Evolutionary conservation across 2,329 filamentous ascomycete genomes (phyloP), one percentile per base, ranked within the genome.

Genomic region (Cytospora schulzeri): DNA sequence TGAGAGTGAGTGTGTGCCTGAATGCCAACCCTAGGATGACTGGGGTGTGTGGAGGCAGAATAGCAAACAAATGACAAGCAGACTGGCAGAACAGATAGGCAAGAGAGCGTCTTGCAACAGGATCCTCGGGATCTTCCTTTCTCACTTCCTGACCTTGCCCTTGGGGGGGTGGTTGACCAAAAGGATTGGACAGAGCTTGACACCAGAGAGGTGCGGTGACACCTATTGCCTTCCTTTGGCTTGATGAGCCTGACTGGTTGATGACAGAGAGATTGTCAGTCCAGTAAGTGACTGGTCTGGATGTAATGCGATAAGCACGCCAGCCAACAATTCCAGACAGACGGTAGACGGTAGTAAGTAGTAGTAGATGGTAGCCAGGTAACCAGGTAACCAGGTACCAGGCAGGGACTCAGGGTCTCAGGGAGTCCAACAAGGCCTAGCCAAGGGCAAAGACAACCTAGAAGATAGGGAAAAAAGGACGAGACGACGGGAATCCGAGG

Each of bases 21-120:
- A 53, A 48, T n/a, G 50, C 60, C 62, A 53, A 38, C 33, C 50
- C 59, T 51, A 62, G 51, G 55, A 59, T 55, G 63, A 38, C 56
- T 35, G 50, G 64, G 62, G 64, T 64, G 45, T 62, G 64, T 64
- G 61, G 64, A 66, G 61, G 64, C 61, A 61, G 52, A 52, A 60
- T 61, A 56, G 52, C 64, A 66, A 58, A 61, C 61, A 66, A 64
- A 57, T 55, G 54, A 65, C 65, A 65, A 59, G 65, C 65, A 54
- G 65, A 62, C 59, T 15, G 54, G 59, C 59, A 61, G 38, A 33
- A 33, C 58, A 64, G 54, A 65, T 62, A 65, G 55, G 65, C 65
- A 54, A n/a, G 65, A 60, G 57, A 24, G 54, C 54, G 54, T 67
- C 54, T 55, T 67, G 65, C 58, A 48, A 62, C 62, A 60, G 48